These are phyloP conservation scores for Trichoderma sp. DNA, from an alignment of 2,329 filamentous ascomycete species.

Conservation along the genomic window DNA sequence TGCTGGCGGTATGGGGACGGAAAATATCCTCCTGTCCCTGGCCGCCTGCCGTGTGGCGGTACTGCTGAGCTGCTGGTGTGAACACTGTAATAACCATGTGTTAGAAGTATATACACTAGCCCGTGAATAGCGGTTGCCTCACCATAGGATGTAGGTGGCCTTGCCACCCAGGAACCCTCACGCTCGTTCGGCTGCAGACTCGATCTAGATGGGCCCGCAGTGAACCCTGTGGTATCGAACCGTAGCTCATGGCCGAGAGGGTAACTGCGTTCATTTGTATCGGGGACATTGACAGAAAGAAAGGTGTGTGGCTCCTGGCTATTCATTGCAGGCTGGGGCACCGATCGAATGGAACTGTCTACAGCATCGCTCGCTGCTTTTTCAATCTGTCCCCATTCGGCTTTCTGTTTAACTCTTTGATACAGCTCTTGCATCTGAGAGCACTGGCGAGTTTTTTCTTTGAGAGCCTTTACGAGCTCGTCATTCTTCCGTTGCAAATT, in stretches of 20 bases:
- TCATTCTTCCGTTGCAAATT: slow-evolving; percentile 66
- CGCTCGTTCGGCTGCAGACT: slow-evolving; percentile 18
- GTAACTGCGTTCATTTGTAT: slow-evolving; percentile 4
- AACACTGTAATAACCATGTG: not conserved
- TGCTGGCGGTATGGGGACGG: slow-evolving; percentile 15
- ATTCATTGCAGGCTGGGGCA: slow-evolving; percentile 14
- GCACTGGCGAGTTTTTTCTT: slow-evolving; percentile 68
- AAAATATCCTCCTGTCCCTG: slow-evolving; percentile 12
- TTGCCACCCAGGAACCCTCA: slow-evolving; percentile 25
- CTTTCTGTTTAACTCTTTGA: slow-evolving; percentile 56
- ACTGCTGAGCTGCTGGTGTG: not conserved
- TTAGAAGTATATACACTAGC: not conserved
- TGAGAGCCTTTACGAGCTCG: slow-evolving; percentile 62
- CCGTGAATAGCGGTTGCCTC: not conserved
- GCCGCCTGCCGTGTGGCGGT: slow-evolving; percentile 18
- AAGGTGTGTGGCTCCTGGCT: slow-evolving; percentile 13
- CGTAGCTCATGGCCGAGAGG: slow-evolving; percentile 21
- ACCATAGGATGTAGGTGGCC: not conserved
- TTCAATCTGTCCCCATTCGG: slow-evolving; percentile 53
- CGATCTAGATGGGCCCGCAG: slow-evolving; percentile 20
- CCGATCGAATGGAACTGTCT: slow-evolving; percentile 28
- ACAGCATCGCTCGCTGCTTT: slow-evolving; percentile 49
- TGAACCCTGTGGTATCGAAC: slow-evolving; percentile 24
- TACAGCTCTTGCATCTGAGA: slow-evolving; percentile 65
- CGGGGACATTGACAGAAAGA: not conserved